phyloP scores from a whole-genome alignment of 1,284 basidiomycete genomes.

The Tilletia horrida region DNA sequence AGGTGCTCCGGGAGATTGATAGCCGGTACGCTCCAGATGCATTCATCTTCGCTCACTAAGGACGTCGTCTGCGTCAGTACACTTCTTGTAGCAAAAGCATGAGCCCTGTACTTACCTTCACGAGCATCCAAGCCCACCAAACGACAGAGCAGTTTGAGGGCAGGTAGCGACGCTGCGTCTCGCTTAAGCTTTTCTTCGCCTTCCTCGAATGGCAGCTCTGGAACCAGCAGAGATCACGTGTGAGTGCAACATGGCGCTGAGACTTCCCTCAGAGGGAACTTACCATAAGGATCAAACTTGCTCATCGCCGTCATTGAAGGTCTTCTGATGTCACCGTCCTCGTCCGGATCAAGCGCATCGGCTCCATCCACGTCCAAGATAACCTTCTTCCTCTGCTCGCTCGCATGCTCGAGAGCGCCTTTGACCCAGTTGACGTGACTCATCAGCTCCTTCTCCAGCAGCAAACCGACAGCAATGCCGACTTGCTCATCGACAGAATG shows the following conservation, averaged over 20 bases:
- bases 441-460: slow-evolving; percentile 48
- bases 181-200: slow-evolving; percentile 37
- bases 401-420: slow-evolving; percentile 46
- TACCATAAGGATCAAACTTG: slow-evolving; percentile 20
- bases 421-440: slow-evolving; percentile 49
- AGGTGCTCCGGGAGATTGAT: slow-evolving; percentile 34
- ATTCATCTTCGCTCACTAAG: slow-evolving; percentile 29
- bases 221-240: slow-evolving; percentile 14
- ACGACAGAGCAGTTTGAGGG: slow-evolving; percentile 50
- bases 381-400: slow-evolving; percentile 36
- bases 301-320: slow-evolving; percentile 18
- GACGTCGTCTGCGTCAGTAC: not conserved
- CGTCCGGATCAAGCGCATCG: slow-evolving; percentile 17
- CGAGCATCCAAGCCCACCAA: slow-evolving; percentile 41
- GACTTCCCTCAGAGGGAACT: not conserved
- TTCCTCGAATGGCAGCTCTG: slow-evolving; percentile 4
- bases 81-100: not conserved
- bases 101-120: slow-evolving; percentile 19
- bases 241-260: slow-evolving; percentile 20
- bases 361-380: slow-evolving; percentile 25
- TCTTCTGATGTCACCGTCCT: slow-evolving; percentile 15
- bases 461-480: slow-evolving; percentile 47
- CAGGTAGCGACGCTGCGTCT: slow-evolving; percentile 39
- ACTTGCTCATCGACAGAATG: slow-evolving; percentile 38
- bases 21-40: slow-evolving; percentile 47